These are phyloP conservation scores for Henckelia pumila DNA, from an alignment of 257 asterid genomes.

Conservation along the genomic window DNA sequence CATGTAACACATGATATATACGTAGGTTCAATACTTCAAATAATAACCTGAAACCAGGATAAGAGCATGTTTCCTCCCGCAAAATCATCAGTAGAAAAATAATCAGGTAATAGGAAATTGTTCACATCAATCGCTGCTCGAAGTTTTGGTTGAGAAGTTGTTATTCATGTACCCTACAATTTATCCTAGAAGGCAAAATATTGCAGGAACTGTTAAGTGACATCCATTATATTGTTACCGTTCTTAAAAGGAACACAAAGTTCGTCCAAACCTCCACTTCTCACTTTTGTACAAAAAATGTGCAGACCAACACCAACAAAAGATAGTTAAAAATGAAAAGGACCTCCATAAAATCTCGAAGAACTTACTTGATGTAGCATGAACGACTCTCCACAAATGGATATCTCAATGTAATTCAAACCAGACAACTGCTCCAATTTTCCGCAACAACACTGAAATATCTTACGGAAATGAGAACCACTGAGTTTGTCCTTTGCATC, in stretches of 20 bases:
- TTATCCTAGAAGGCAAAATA: neutral
- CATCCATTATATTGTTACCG: neutral
- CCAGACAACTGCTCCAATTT: constrained; percentile 62
- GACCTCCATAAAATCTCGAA: neutral
- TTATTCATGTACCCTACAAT: neutral
- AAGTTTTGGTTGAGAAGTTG: constrained; percentile 2
- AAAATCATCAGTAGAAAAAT: neutral
- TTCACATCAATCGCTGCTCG: neutral
- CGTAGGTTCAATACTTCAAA: too few species aligned
- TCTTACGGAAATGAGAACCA: constrained; percentile 64
- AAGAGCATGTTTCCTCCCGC: too few species aligned
- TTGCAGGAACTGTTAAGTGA: neutral
- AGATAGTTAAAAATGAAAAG: neutral
- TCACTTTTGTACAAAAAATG: neutral
- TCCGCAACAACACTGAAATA: constrained; percentile 74
- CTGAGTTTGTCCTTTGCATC: constrained; percentile 74
- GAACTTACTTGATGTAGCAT: constrained; percentile 91
- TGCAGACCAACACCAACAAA: neutral
- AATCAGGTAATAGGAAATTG: neutral
- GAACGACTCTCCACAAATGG: constrained; percentile 90
- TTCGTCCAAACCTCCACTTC: neutral
- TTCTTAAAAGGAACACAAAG: neutral
- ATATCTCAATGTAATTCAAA: constrained; percentile 62
- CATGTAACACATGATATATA: too few species aligned
- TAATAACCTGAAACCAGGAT: too few species aligned